Base-by-base conservation (phyloP, 2,329 filamentous ascomycete genomes). In the Rutstroemia sydowiana region DNA sequence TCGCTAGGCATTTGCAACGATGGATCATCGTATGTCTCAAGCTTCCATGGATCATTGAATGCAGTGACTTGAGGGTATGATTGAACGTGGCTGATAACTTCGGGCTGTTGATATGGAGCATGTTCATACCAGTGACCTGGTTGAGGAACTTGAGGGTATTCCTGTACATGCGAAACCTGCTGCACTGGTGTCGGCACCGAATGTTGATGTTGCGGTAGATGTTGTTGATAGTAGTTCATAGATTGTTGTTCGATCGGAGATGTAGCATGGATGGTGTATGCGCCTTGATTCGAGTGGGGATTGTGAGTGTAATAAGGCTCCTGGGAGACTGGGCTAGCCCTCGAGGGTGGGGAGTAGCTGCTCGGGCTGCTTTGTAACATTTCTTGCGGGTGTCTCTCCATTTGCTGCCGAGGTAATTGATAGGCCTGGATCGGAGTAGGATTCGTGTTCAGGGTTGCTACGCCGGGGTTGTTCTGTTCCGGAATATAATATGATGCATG, bases 401-500 rank as follows among this genome's bases (percentile, higher is more conserved):
- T 46, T 8, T 63, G 60, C 14, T 75, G 67, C 6, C 71, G 59
- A 52, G 62, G 60, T 48, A 64, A 57, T 46, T 78, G 75, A 64
- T 79, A 79, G 5, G 57, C 64, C 52, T 74, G 68, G 6, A 71
- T 65, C n/a, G 73, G 69, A 44, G 79, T 68, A 6, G 71, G 61
- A 57, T 72, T 73, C 10, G 77, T 73, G 65, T 77, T 79, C 74
- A 83, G 77, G 11, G 78, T 83, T 30, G 78, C 79, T 5, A 84
- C 75, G 11, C 75, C 78, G 9, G 80, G 79, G 59, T 82, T 82
- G 63, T 73, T 75, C 57, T 81, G 77, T 52, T 84, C 80, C 1
- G 81, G 75, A 28, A 83, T 73, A 59, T 81, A 85, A 43, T 66
- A 67, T 14, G 63, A 61, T 13, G 64, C 52, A 34, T 65, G 60